phyloP scores from a whole-genome alignment of 1,284 basidiomycete species.

The Cystobasidium pallidum region DNA sequence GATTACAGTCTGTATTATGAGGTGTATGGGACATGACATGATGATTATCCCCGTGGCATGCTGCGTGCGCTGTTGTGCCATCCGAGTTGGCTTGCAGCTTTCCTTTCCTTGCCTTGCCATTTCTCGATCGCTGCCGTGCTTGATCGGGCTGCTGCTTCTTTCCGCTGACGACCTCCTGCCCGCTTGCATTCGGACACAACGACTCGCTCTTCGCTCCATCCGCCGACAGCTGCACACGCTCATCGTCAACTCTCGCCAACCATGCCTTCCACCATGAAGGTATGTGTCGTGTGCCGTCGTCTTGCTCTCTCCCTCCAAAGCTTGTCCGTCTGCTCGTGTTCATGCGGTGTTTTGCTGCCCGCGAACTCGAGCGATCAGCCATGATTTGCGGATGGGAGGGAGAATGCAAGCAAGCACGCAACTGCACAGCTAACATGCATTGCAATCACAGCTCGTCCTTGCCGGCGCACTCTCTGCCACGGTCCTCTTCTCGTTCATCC shows the following conservation, averaged over 20 bases:
- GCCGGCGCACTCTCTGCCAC: conserved; percentile 48
- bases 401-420: not conserved
- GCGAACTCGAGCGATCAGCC: not conserved
- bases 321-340: not conserved
- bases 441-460: conserved; percentile 44
- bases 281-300: not conserved
- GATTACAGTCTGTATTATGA: not conserved
- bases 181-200: not conserved
- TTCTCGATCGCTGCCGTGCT: not conserved
- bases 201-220: not conserved
- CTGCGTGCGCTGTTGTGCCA: too few relatives aligned
- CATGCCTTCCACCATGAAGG: conserved; percentile 17
- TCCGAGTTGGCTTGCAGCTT: conserved; percentile 1
- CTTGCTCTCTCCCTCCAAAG: not conserved
- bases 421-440: not conserved
- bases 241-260: too few relatives aligned
- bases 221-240: too few relatives aligned
- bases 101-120: not conserved
- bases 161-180: conserved; percentile 7
- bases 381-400: not conserved
- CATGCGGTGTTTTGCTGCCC: conserved; percentile 26
- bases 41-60: not conserved
- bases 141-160: conserved; percentile 1
- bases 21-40: not conserved
- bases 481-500: conserved; percentile 50